Evolutionary conservation across 345 rosid species (phyloP).

Genomic region (Citrus reticulata): DNA sequence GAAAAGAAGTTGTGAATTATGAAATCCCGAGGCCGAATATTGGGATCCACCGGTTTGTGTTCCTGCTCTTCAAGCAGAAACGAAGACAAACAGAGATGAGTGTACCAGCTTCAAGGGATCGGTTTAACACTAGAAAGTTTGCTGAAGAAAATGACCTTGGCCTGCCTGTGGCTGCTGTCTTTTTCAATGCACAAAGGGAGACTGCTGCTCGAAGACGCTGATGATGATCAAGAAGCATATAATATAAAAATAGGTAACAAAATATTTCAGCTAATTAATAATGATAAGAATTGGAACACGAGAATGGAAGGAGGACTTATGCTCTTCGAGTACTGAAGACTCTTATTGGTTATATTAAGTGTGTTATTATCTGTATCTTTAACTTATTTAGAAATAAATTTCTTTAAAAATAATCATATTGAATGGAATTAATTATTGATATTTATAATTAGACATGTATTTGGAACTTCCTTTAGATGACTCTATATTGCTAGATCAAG

Average conservation of each 20-base stretch:
- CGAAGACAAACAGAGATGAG: slow-evolving; percentile 46
- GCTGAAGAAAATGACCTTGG: slow-evolving; percentile 75
- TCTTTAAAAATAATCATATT: too few relatives aligned
- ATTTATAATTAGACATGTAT: too few relatives aligned
- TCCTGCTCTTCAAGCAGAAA: slow-evolving; percentile 74
- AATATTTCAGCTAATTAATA: not conserved
- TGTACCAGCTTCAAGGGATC: slow-evolving; percentile 60
- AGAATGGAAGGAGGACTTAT: too few relatives aligned
- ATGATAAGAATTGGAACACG: not conserved
- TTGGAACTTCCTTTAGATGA: too few relatives aligned
- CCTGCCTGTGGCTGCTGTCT: slow-evolving; percentile 85
- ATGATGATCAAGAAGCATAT: not conserved
- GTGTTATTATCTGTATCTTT: not conserved
- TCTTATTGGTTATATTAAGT: not conserved
- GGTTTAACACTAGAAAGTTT: slow-evolving; percentile 63
- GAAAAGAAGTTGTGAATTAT: slow-evolving; percentile 67
- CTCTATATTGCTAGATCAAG: too few relatives aligned
- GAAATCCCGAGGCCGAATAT: slow-evolving; percentile 95
- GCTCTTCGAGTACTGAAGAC: too few relatives aligned
- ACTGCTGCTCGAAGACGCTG: slow-evolving; percentile 89
- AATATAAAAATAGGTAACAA: not conserved
- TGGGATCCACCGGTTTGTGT: slow-evolving; percentile 93
- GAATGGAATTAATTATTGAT: too few relatives aligned
- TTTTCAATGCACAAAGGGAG: slow-evolving; percentile 89
- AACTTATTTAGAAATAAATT: not conserved